Percentiles rank a stretch among this genome's conserved stretches.
These are phyloP conservation scores for Triticum dicoccoides DNA, from an alignment of 176 grass and related monocot species.

Conservation along the genomic window DNA sequence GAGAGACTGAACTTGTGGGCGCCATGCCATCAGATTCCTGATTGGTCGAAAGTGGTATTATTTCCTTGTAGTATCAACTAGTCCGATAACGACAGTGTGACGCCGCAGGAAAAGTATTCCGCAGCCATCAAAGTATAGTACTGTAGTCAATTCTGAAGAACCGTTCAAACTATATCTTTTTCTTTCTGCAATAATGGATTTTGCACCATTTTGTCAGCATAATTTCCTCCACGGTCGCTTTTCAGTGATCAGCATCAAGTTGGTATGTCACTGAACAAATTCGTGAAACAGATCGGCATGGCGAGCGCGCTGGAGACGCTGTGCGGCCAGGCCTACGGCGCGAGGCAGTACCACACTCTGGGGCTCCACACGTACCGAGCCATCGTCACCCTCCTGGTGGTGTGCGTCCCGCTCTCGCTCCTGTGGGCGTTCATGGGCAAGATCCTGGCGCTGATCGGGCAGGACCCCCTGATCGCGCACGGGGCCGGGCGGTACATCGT, in stretches of 20 bases:
- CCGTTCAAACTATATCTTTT: background rate
- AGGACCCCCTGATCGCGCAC: slow-evolving; percentile 59
- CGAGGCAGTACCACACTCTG: slow-evolving; percentile 60
- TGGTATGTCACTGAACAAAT: background rate
- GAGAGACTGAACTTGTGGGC: background rate
- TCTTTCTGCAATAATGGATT: background rate
- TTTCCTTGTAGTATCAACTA: background rate
- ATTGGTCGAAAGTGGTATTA: background rate
- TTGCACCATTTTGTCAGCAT: background rate
- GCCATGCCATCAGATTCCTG: background rate
- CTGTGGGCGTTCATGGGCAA: slow-evolving; percentile 72
- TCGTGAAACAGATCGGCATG: slow-evolving; percentile 57
- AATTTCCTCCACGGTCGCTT: background rate
- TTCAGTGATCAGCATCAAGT: background rate
- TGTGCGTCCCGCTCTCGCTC: slow-evolving; percentile 60
- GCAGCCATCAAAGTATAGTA: background rate
- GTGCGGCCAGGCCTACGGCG: slow-evolving; percentile 81
- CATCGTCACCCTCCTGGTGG: slow-evolving; percentile 57
- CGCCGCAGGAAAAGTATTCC: background rate
- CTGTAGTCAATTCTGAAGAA: background rate
- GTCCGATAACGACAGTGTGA: background rate
- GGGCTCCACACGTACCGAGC: slow-evolving; percentile 67
- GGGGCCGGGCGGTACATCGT: slow-evolving; percentile 65
- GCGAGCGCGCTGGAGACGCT: slow-evolving; percentile 78
- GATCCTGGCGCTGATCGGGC: slow-evolving; percentile 56